A percentile compares a stretch with the other conserved stretches of the same genome.
These are phyloP conservation scores for Centella asiatica DNA, from an alignment of 129 eudicot species.

Conservation along the genomic window DNA sequence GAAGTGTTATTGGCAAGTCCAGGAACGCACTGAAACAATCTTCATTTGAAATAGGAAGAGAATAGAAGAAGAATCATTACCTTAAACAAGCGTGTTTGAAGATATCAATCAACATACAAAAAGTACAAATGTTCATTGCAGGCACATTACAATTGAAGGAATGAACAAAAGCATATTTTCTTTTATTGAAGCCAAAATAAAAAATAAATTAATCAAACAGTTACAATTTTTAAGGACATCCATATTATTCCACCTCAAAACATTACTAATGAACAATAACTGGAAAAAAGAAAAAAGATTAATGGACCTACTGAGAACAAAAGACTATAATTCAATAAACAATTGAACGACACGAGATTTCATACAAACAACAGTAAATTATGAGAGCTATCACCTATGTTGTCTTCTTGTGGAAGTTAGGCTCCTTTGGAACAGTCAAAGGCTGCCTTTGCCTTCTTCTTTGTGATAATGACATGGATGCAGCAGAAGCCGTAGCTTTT, in stretches of 20 bases:
- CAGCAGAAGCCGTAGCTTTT: slow-evolving; percentile 23
- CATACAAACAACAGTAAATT: slow-evolving; percentile 22
- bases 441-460: slow-evolving; percentile 24
- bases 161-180: background rate
- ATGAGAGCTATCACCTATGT: slow-evolving; percentile 11
- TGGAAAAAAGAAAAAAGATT: too few relatives aligned
- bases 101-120: background rate
- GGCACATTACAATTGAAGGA: background rate
- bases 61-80: too few relatives aligned
- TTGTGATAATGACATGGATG: slow-evolving; percentile 30
- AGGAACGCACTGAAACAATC: too few relatives aligned
- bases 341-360: slow-evolving; percentile 28
- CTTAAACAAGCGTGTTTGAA: too few relatives aligned
- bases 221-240: too few relatives aligned
- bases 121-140: background rate
- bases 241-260: too few relatives aligned
- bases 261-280: too few relatives aligned
- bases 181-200: too few relatives aligned
- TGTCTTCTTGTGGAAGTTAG: slow-evolving; percentile 35
- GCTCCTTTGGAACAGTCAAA: slow-evolving; percentile 43
- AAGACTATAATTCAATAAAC: slow-evolving; percentile 28
- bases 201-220: too few relatives aligned
- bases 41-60: too few relatives aligned
- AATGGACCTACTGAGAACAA: background rate
- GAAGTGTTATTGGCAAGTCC: too few relatives aligned